Evolutionary conservation across 306 rosid species (phyloP), one percentile per base, ranked within the genome.

Genomic region (Styphnolobium japonicum): DNA sequence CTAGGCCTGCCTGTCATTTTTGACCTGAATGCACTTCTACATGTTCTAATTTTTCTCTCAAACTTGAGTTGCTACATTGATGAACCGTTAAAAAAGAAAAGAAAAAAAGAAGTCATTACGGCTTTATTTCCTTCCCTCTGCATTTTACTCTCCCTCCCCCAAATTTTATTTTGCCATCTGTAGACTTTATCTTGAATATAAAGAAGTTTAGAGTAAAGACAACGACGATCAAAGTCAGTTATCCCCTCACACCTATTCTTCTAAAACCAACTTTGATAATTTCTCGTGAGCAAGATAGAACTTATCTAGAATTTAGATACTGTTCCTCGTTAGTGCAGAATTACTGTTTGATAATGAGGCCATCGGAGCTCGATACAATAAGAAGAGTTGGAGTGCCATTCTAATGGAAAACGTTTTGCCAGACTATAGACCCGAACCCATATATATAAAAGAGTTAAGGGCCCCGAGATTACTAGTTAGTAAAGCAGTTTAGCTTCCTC

Each of bases 1-100:
- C 55, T 52, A 76, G 60, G 52, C 61, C 49, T 69, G 42, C 36
- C 43, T 72, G 19, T 33, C 81, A 62, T 42, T 76, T 81, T 83
- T 68, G 66, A 27, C 78, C 81, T 61, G 42, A 70, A 81, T 73
- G 49, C 43, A 9, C 10, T 34, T 2, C 55, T 51, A 16, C 21
- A 11, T 15, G 14, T 73, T 7, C 9, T 72, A 60, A 37, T 25
- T 39, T 25, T 68, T 15, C 34, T 62, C 73, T 74, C 56, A 65
- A 74, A 45, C 27, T 43, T 75, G 66, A 58, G 58, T 11, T 76
- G 65, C 27, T 15, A 33, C 42, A 52, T 56, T 52, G 8, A 21
- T 12, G 43, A 53, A 52, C 40, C 52, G 5, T 3, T 1, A 27
- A 27, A 27, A 27, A 27, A 27, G 2, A 52, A 19, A 2, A 52